Conservation (phyloP, 805 yeast species). For the Suhomyces prunicola region DNA sequence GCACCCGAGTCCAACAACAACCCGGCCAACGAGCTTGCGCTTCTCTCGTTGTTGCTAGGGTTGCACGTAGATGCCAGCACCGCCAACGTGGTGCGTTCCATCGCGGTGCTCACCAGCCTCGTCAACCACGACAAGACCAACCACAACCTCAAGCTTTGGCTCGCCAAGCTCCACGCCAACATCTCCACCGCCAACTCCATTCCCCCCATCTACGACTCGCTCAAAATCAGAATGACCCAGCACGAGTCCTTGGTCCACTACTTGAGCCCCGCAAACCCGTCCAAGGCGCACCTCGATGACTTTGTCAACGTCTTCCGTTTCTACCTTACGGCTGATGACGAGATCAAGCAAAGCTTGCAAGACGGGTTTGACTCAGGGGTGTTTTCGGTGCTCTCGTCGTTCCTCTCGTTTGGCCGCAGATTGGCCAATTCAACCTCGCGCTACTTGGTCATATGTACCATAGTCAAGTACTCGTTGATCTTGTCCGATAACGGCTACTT, state of each 20-base stretch:
- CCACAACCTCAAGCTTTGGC: slow-evolving; percentile 68
- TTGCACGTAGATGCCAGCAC: slow-evolving; percentile 20
- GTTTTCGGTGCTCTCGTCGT: slow-evolving; percentile 65
- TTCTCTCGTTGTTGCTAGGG: slow-evolving; percentile 45
- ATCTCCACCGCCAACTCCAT: slow-evolving; percentile 57
- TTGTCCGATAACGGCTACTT: slow-evolving; percentile 29
- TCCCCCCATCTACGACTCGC: slow-evolving; percentile 43
- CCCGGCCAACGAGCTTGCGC: slow-evolving; percentile 61
- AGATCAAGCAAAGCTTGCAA: slow-evolving; percentile 47
- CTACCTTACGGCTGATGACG: slow-evolving; percentile 53
- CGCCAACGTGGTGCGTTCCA: slow-evolving; percentile 31
- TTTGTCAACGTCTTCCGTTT: slow-evolving; percentile 38
- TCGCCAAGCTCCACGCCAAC: slow-evolving; percentile 57
- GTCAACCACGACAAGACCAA: slow-evolving; percentile 61
- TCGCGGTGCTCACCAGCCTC: slow-evolving; percentile 58
- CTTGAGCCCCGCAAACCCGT: slow-evolving; percentile 34
- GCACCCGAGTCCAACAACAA: slow-evolving; percentile 63
- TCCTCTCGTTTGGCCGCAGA: slow-evolving; percentile 56
- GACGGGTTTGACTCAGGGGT: slow-evolving; percentile 57
- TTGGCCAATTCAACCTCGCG: slow-evolving; percentile 49
- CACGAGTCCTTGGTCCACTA: slow-evolving; percentile 62
- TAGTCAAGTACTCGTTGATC: slow-evolving; percentile 32
- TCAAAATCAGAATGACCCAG: slow-evolving; percentile 74
- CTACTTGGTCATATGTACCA: slow-evolving; percentile 32
- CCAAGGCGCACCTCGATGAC: slow-evolving; percentile 20